Base-by-base conservation (phyloP, 2,329 filamentous ascomycete genomes). In the Moelleriella libera region DNA sequence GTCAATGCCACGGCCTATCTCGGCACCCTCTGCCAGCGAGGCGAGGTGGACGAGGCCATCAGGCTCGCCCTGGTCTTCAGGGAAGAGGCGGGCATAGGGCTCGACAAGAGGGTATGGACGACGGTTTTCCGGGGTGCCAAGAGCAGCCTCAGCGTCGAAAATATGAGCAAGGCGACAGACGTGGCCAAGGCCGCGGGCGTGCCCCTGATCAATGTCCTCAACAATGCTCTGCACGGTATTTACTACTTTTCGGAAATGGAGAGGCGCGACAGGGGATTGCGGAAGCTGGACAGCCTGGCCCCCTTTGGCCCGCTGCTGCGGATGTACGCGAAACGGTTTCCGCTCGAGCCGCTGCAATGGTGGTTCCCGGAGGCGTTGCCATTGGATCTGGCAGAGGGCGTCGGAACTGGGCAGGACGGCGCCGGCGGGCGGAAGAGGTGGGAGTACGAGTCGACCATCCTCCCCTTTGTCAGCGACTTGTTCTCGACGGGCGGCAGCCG, bases 101-200 rank as follows among this genome's bases (percentile, higher is more conserved):
- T 85, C 0, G 80, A 94, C 59, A 64, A 65, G 0, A 74, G 78
- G 52, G 82, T 86, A 0, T 86, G 82, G 58, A 71, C 80, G 1
- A 79, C 80, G 30, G 68, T 95, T 34, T 72, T 94, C 41, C 76
- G 82, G 49, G 82, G 83, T 32, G 83, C 85, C 46, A 86, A 87
- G 54, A 58, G 60, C 4, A 68, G 69, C 21, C 62, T 69, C 29
- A 72, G 85, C 50, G 66, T 71, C 5, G 61, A 68, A 3, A 71
- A 71, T 30, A 68, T 88, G n/a, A 48, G 51, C 12, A 55, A 55
- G 32, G 57, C 63, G 1, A 51, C 66, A 30, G 66, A 64, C 9
- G 55, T 68, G 1, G 64, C 63, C 42, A 66, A 68, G 32, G 70
- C 83, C 43, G 68, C 82, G 45, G 60, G 71, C 5, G 68, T 67